Conservation (phyloP, 352 stramenopile species). For the Globisporangium cylindrosporum region DNA sequence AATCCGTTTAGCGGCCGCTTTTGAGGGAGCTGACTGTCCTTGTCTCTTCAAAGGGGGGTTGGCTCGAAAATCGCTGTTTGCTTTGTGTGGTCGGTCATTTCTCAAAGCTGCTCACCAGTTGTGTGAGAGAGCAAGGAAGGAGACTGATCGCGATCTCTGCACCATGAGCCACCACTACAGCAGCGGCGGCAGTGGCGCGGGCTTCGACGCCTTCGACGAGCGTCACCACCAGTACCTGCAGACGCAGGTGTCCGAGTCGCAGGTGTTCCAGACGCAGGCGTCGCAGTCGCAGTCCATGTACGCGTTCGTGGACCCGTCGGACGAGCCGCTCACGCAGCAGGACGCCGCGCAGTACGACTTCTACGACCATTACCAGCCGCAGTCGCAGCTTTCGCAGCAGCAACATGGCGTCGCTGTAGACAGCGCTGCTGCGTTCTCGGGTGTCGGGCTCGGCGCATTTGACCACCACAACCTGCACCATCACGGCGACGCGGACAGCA, state of each 20-base stretch:
- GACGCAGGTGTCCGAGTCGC: slow-evolving; percentile 28
- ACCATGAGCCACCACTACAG: slow-evolving; percentile 14
- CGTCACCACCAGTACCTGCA: slow-evolving; percentile 40
- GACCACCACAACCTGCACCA: slow-evolving; percentile 1
- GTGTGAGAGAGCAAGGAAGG: neutral
- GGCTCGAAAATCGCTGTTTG: neutral
- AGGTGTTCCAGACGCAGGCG: slow-evolving; percentile 47
- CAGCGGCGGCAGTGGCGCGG: slow-evolving; percentile 1
- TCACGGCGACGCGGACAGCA: slow-evolving; percentile 15
- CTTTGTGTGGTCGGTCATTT: neutral
- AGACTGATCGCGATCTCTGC: neutral
- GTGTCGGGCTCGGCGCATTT: slow-evolving; percentile 14
- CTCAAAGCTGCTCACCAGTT: neutral
- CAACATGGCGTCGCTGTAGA: neutral
- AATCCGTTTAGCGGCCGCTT: neutral
- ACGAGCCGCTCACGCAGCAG: slow-evolving; percentile 32
- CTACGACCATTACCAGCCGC: slow-evolving; percentile 61
- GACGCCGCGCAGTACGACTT: slow-evolving; percentile 39
- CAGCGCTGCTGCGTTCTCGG: slow-evolving; percentile 2
- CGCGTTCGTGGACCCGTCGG: slow-evolving; percentile 64
- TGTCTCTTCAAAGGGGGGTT: slow-evolving; percentile 3
- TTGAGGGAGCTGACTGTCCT: neutral
- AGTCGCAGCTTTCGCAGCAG: slow-evolving; percentile 11
- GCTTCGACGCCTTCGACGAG: slow-evolving; percentile 48
- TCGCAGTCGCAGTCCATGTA: slow-evolving; percentile 51